Evolutionary conservation across 805 yeast species (phyloP), one percentile per base, ranked within the genome.

Genomic region (Metschnikowia similis): DNA sequence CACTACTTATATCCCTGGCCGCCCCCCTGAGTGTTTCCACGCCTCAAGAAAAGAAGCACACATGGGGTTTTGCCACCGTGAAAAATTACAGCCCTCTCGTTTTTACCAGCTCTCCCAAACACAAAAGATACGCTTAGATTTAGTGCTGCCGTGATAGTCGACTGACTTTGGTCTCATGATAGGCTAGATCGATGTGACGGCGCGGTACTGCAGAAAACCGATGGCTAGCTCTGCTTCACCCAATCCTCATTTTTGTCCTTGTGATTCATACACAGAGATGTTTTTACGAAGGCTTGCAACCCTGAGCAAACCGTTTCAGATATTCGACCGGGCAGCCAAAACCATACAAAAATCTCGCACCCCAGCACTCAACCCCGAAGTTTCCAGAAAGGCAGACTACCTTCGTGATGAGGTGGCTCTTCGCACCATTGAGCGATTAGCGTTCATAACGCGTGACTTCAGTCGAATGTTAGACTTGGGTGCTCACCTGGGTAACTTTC

Each of bases 371-470:
- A 65, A 68, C 16, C 79, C 77, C 3, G 69, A 70, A 8, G 59
- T 62, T 39, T 75, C 84, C 13, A 67, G 82, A 16, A 72, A 78
- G 54, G 87, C 79, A 9, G 95, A 89, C 56, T 89, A 87, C 59
- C 66, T 89, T 27, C 73, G 90, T 38, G 83, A 85, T 59, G 94
- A 87, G 62, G 81, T 87, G 7, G 90, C 94, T 0, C 61, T 73
- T 26, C 77, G 87, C 47, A 83, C 90, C 8, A 80, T 87, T 27
- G 95, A 88, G 54, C 74, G 96, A 55, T 66, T 89, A 47, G 83
- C 89, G 2, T 85, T 87, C 64, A 78, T 89, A 44, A 82, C 85
- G 41, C 72, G 90, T 44, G 77, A 78, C 21, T 83, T 87, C 57
- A 70, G 76, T 16, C 70, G 72, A 17, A 76, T 85, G 34, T 66